Conservation (phyloP, 495 filamentous ascomycete species). For the Cetradonia linearis region DNA sequence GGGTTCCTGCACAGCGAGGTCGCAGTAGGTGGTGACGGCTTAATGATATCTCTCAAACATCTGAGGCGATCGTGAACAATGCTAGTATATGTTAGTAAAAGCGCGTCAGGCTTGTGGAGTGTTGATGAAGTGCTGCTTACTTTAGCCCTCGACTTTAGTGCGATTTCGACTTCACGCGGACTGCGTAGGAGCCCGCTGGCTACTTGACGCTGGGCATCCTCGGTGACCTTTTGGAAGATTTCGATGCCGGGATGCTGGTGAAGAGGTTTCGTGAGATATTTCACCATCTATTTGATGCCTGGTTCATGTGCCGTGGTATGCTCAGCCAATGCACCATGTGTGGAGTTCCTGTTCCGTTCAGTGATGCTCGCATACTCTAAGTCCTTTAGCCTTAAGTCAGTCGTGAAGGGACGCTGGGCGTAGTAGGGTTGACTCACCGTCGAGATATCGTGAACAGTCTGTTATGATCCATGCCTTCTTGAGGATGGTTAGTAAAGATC, state of each 20-base stretch:
- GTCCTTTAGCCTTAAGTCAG: not conserved
- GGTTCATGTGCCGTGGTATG: not conserved
- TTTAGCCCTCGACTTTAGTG: not conserved
- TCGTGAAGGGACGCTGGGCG: not conserved
- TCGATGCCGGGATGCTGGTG: slow-evolving; percentile 7
- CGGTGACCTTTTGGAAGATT: not conserved
- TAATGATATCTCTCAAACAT: slow-evolving; percentile 9
- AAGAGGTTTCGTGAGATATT: slow-evolving; percentile 3
- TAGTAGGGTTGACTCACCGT: not conserved
- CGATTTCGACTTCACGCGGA: slow-evolving; percentile 12
- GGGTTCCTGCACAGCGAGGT: slow-evolving; percentile 4
- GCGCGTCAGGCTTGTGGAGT: not conserved
- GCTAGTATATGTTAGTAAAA: not conserved
- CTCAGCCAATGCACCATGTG: not conserved
- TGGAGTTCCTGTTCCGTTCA: not conserved
- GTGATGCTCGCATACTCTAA: not conserved
- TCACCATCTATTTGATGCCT: slow-evolving; percentile 4
- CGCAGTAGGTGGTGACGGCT: not conserved
- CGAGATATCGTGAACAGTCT: not conserved
- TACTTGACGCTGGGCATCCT: slow-evolving; percentile 6
- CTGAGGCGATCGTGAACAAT: slow-evolving; percentile 3
- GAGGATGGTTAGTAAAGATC: not conserved
- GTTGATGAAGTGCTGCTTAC: not conserved
- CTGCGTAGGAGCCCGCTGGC: slow-evolving; percentile 2
- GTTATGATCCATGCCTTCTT: not conserved